Evolutionary conservation across 345 rosid species (phyloP), one percentile per base, ranked within the genome.

Genomic region (Populus deltoides): DNA sequence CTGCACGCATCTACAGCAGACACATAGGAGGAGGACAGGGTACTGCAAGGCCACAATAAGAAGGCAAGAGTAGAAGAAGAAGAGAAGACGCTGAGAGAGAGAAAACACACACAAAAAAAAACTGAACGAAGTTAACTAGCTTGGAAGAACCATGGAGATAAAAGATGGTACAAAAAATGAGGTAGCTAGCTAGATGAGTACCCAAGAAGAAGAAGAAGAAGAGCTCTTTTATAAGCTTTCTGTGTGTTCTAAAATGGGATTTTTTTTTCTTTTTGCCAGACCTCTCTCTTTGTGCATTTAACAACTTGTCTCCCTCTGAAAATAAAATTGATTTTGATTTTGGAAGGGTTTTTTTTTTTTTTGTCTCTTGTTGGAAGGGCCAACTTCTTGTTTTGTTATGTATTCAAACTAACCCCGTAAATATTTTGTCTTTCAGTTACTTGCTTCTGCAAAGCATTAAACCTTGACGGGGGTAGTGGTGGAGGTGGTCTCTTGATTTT

Each of bases 1-100:
- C 88, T 85, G 92, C 92, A 86, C 90, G 90, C 92, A 87, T 89
- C 92, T 88, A 84, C 82, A 85, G 84, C 84, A 84, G 78, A 59
- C 45, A 79, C 81, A 77, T 70, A 81, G 62, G 75, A 80, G 88
- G 76, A 75, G 78, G 70, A 68, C 85, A 81, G 68, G 77, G 75
- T 65, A 29, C 76, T 83, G 63, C 83, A 76, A 75, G 68, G 41
- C 79, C 72, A 68, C 68, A 68, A 7, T 38, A 68, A 18, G 49
- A 33, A 59, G 57, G 39, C 71, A 67, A 62, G 68, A 70, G 53
- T 36, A 31, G 70, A 29, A 75, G 35, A 62, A 31, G 20, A 5
- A 43, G 47, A 73, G 20, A 59, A 55, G 24, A 66, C 16, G 51
- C 29, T 3, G 29, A 24, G 63, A 59, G 13, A 59, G 12, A n/a